Percentiles rank a stretch among this genome's conserved stretches.
phyloP scores from a whole-genome alignment of 768 basidiomycete species.

The Glaciozyma antarctica region DNA sequence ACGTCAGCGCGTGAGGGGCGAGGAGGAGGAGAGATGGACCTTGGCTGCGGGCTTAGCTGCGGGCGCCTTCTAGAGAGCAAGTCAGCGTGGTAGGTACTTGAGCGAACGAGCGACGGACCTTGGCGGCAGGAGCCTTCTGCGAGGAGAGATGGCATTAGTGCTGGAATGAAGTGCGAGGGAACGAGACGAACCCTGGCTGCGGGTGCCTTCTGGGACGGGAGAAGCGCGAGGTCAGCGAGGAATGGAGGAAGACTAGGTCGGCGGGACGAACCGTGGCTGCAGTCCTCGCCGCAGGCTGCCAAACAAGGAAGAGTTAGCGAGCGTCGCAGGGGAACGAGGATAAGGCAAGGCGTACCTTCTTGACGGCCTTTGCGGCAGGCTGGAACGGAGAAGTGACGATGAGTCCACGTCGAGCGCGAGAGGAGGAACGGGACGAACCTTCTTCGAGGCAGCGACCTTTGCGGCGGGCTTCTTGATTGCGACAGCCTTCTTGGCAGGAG shows the following conservation, averaged over 20 bases:
- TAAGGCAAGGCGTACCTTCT: neutral
- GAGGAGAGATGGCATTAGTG: too few relatives aligned
- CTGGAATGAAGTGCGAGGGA: too few relatives aligned
- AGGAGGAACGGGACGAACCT: neutral
- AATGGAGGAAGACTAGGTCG: too few relatives aligned
- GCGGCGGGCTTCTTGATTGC: conserved; percentile 40
- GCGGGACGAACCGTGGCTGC: too few relatives aligned
- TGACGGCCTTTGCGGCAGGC: neutral
- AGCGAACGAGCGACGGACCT: neutral
- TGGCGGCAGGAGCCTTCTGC: neutral
- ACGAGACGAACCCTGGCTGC: too few relatives aligned
- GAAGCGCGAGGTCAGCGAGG: too few relatives aligned
- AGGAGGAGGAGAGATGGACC: neutral
- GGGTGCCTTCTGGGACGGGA: too few relatives aligned
- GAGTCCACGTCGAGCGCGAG: neutral
- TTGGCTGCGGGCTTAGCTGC: neutral
- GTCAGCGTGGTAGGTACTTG: neutral
- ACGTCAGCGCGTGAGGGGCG: neutral
- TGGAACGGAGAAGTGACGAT: neutral
- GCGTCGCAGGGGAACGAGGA: too few relatives aligned
- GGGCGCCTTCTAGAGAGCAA: neutral
- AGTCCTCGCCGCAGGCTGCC: too few relatives aligned
- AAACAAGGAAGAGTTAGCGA: too few relatives aligned
- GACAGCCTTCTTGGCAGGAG: conserved; percentile 40
- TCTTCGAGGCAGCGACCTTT: conserved; percentile 31